Conservation (phyloP, 495 filamentous ascomycete genomes). For the Lophium mytilinum region DNA sequence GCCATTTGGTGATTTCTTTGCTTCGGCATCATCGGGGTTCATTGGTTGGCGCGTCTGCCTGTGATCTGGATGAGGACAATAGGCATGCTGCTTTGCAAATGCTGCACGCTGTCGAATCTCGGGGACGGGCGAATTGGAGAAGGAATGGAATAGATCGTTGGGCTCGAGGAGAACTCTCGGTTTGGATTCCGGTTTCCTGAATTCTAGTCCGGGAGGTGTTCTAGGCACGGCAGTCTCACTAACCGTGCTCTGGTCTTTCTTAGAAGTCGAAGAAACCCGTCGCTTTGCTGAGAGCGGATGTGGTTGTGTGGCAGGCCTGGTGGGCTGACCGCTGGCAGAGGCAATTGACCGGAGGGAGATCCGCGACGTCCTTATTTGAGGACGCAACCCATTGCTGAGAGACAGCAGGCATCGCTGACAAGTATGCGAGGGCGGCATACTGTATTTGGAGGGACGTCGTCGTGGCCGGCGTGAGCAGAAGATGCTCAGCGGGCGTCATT, state of each 20-base stretch:
- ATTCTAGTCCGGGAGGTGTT: conserved; percentile 10
- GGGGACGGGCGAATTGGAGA: conserved; percentile 76
- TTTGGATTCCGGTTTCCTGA: conserved; percentile 11
- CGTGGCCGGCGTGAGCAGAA: too few species aligned
- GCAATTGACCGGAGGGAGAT: not conserved
- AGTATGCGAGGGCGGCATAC: conserved; percentile 19
- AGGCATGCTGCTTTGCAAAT: conserved; percentile 81
- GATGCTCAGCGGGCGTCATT: too few species aligned
- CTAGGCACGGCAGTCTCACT: not conserved
- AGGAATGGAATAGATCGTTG: conserved; percentile 88
- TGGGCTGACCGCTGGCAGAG: conserved; percentile 6
- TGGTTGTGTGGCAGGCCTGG: conserved; percentile 1
- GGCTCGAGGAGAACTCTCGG: conserved; percentile 48
- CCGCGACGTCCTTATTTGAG: conserved; percentile 3
- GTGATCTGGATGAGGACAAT: conserved; percentile 85
- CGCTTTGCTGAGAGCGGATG: conserved; percentile 10
- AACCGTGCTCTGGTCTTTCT: not conserved
- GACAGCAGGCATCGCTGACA: conserved; percentile 11
- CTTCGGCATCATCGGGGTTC: conserved; percentile 54
- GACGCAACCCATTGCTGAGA: conserved; percentile 1
- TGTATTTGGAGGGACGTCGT: not conserved
- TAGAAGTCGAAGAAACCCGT: conserved; percentile 15
- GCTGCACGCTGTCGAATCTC: conserved; percentile 77
- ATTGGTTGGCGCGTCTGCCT: conserved; percentile 53
- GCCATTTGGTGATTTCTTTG: conserved; percentile 42